Evolutionary conservation across 192 early-diverging fungal genomes (phyloP), one percentile per base, ranked within the genome.

Genomic region (Chytriomyces hyalinus): DNA sequence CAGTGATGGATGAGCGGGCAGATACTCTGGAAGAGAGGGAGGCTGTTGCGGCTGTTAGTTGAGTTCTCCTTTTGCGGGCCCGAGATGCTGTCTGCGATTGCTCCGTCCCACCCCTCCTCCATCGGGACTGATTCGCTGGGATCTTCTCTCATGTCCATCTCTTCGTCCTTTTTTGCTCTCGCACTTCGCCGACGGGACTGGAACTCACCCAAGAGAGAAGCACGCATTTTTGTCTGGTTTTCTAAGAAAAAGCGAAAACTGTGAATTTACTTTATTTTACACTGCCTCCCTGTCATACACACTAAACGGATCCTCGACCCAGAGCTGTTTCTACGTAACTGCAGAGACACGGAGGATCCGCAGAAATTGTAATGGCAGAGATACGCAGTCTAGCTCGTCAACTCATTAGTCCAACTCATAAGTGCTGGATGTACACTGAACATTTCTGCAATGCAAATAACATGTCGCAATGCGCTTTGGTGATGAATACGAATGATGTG

Each of bases 191-290:
- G 13, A 65, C 3, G n/a, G 26, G 22, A 26, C 11, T 36, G 15
- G 8, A 45, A 57, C 69, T 49, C 62, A 73, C 71, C 53, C 59
- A 73, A 43, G n/a, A 73, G 61, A 17, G 71, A 73, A 46, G 44
- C 71, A 49, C 71, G 45, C 71, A 73, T 73, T 73, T 73, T 70
- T 10, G 36, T 36, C 15, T 48, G 28, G 28, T 15, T 28, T 53
- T 46, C 60, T 20, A 22, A 15, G 53, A 70, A 73, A 73, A 73
- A 73, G 57, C 59, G 61, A 60, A 73, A 73, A 73, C 28, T n/a
- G 61, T 36, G 36, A 36, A 36, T 36, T 36, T 36, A 36, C 36
- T 36, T 36, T 36, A 36, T 36, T 36, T 36, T 36, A 2, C 36
- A 36, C 36, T 36, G 36, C 36, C 36, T 36, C 36, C 36, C 36